These are phyloP conservation scores for Hyphodiscus sp. DNA, from an alignment of 2,329 filamentous ascomycete genomes.

Conservation along the genomic window DNA sequence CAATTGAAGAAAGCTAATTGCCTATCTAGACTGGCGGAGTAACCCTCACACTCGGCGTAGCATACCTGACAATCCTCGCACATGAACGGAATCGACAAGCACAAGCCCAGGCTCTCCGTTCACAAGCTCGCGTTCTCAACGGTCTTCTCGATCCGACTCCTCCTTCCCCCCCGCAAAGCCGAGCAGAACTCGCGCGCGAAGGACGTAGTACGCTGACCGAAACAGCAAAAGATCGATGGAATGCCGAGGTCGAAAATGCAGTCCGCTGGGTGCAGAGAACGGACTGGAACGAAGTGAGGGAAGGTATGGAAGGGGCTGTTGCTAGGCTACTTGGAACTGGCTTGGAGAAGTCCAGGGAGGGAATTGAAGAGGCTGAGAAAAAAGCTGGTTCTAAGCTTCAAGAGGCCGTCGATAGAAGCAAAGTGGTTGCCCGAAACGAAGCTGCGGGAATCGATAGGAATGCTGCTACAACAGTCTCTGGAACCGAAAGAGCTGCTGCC, in stretches of 20 bases:
- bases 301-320: constrained; percentile 46
- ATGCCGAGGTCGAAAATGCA: constrained; percentile 61
- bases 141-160: constrained; percentile 44
- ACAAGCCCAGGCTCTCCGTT: constrained; percentile 50
- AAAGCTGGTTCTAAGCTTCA: constrained; percentile 31
- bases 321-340: constrained; percentile 34
- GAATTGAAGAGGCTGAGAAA: constrained; percentile 24
- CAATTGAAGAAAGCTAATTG: constrained; percentile 7
- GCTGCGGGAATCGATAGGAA: constrained; percentile 19
- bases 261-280: constrained; percentile 60
- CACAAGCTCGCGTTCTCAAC: constrained; percentile 49
- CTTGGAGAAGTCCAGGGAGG: constrained; percentile 25
- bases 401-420: constrained; percentile 34
- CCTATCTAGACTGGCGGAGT: constrained; percentile 61
- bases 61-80: constrained; percentile 65
- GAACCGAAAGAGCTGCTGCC: constrained; percentile 19
- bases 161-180: constrained; percentile 41
- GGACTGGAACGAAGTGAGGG: constrained; percentile 58
- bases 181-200: constrained; percentile 44
- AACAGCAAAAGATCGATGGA: constrained; percentile 71
- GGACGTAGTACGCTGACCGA: constrained; percentile 54
- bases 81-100: constrained; percentile 62
- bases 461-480: constrained; percentile 19
- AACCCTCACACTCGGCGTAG: constrained; percentile 64
- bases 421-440: constrained; percentile 28